A percentile compares a stretch with the other conserved stretches of the same genome.
Evolutionary conservation across 2,329 filamentous ascomycete species (phyloP).

Genomic region (Cercospora sp.): DNA sequence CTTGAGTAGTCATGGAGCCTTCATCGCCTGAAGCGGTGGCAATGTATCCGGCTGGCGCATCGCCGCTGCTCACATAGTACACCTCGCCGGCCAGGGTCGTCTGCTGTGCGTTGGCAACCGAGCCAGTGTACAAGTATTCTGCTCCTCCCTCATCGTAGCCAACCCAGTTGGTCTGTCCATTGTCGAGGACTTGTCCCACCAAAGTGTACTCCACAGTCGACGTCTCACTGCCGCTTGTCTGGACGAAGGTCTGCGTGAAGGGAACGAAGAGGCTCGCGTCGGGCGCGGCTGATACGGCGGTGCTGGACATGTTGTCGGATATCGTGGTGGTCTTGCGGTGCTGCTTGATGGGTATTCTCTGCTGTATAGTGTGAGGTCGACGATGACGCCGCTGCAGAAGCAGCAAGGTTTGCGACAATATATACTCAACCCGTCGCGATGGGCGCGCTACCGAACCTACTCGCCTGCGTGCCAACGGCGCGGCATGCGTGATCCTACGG

Average conservation of each 20-base stretch:
- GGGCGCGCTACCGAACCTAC: constrained; percentile 10
- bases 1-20: neutral
- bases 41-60: constrained; percentile 10
- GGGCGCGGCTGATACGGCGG: constrained; percentile 5
- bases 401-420: constrained; percentile 4
- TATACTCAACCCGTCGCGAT: constrained; percentile 8
- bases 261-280: constrained; percentile 35
- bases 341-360: neutral
- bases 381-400: constrained; percentile 2
- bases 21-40: constrained; percentile 3
- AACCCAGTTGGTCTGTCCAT: constrained; percentile 48
- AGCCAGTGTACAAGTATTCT: constrained; percentile 16
- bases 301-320: constrained; percentile 9
- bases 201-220: constrained; percentile 16
- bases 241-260: constrained; percentile 20
- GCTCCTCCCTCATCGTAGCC: constrained; percentile 37
- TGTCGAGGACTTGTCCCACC: constrained; percentile 50
- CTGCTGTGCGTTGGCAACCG: constrained; percentile 3
- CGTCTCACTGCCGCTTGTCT: constrained; percentile 5
- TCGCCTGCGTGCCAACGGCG: constrained; percentile 11
- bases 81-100: constrained; percentile 14
- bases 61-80: constrained; percentile 15
- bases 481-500: constrained; percentile 9
- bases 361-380: neutral
- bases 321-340: neutral